phyloP scores from a whole-genome alignment of 2,329 filamentous ascomycete species.

The Teratosphaeria destructans region DNA sequence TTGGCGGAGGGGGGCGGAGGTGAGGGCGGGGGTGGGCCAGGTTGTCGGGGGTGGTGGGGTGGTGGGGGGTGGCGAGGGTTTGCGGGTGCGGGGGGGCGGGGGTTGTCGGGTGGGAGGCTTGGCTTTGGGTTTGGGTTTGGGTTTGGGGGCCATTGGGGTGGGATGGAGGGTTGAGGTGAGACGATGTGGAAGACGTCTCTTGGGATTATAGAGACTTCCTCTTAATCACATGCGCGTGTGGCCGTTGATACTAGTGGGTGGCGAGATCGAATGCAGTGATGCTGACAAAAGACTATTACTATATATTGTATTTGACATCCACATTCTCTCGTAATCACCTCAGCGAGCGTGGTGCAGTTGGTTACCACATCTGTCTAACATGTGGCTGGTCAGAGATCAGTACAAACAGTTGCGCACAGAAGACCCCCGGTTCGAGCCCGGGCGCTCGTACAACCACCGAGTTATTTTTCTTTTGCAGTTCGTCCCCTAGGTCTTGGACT shows the following conservation, averaged over 20 bases:
- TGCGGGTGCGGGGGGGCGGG: not conserved
- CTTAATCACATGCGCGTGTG: no score
- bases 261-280: no score
- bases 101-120: not conserved
- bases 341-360: conserved; percentile 4
- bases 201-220: no score
- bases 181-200: no score
- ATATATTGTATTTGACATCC: no score
- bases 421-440: conserved; percentile 4
- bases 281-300: no score
- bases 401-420: not conserved
- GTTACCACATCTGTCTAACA: conserved; percentile 6
- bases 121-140: no score
- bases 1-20: conserved; percentile 31
- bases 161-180: no score
- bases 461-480: no score
- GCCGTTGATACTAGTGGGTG: not conserved
- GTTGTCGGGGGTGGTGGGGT: not conserved
- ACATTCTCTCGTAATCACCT: no score
- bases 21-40: conserved; percentile 18
- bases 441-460: not conserved
- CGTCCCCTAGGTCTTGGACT: no score
- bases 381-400: not conserved
- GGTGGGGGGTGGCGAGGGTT: not conserved
- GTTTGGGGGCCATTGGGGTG: no score